Evolutionary conservation across 257 asterid genomes (phyloP), one percentile per base, ranked within the genome.

Genomic region (Salvia splendens): DNA sequence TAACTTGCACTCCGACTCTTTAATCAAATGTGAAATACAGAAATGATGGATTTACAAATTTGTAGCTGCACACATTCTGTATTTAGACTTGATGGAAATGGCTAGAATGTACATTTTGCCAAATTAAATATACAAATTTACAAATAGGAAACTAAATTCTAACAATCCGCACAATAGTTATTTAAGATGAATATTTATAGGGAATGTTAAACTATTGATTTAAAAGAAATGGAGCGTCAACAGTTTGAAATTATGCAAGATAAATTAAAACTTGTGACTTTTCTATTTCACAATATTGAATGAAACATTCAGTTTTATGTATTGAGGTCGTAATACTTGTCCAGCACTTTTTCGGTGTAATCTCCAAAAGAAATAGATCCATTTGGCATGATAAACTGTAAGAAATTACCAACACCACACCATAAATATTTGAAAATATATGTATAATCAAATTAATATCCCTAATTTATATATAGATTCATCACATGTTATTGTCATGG

Each of bases 351-450:
- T 80, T 89, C 98, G 0, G 98, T 82, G 52, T 92, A 89, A 47
- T 92, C 96, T 71, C 98, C 98, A 62, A 92, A 92, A 43, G 96
- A 85, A 67, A 92, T 83, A 69, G 85, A 85, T 36, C 79, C 91
- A 11, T 78, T 68, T 2, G 95, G 83, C 61, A 68, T 76, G 60
- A 82, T 75, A 71, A 89, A 72, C 91, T 91, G 86, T 7, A 70
- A 42, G 9, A 67, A 50, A 60, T 43, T 12, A 53, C 33, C 54
- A 68, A 62, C 12, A 62, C 30, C 30, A 24, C 30, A 24, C 32
- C 3, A 30, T 17, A 57, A 59, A 16, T 38, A 40, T 6, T 12
- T 15, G n/a, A 35, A 35, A 58, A 4, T n/a, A 36, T 36, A 12
- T 5, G 24, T 47, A 47, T n/a, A 7, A n/a, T 5, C 6, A 5